A percentile compares a stretch with the other conserved stretches of the same genome.
These are phyloP conservation scores for Byssoonygena ceratinophila DNA, from an alignment of 2,329 filamentous ascomycete genomes.

Conservation along the genomic window DNA sequence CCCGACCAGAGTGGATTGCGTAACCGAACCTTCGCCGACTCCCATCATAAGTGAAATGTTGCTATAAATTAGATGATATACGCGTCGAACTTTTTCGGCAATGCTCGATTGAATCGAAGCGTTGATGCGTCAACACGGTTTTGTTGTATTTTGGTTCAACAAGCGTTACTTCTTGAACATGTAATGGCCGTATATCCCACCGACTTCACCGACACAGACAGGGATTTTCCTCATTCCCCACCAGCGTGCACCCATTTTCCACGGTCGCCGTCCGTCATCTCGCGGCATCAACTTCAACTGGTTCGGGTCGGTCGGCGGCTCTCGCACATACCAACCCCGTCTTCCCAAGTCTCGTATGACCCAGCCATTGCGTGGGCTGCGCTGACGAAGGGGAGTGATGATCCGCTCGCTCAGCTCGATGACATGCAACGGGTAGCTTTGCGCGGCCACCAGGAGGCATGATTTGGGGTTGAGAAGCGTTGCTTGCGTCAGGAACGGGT, in stretches of 20 bases:
- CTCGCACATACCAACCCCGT: slow-evolving; percentile 55
- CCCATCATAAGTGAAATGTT: too few species aligned
- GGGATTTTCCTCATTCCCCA: slow-evolving; percentile 71
- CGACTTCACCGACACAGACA: slow-evolving; percentile 46
- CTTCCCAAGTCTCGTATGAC: slow-evolving; percentile 57
- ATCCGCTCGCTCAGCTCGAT: slow-evolving; percentile 63
- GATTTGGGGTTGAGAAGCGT: slow-evolving; percentile 48
- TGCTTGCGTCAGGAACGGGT: slow-evolving; percentile 46
- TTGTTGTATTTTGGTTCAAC: neutral
- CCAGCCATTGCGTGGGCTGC: slow-evolving; percentile 59
- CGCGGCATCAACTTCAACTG: slow-evolving; percentile 19
- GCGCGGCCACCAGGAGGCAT: slow-evolving; percentile 48
- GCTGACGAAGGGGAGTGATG: slow-evolving; percentile 54
- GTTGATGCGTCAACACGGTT: neutral
- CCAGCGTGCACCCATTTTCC: slow-evolving; percentile 76
- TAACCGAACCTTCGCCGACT: too few species aligned
- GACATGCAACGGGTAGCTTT: slow-evolving; percentile 60
- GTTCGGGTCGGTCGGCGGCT: slow-evolving; percentile 29
- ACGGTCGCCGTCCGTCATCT: slow-evolving; percentile 52
- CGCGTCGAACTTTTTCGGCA: neutral
- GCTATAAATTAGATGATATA: neutral
- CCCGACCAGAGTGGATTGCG: slow-evolving; percentile 7
- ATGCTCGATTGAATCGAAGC: neutral
- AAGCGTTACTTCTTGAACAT: slow-evolving; percentile 44
- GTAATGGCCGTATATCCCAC: slow-evolving; percentile 50